These are phyloP conservation scores for Ziziphus jujuba DNA, from an alignment of 306 rosid species.

Conservation along the genomic window DNA sequence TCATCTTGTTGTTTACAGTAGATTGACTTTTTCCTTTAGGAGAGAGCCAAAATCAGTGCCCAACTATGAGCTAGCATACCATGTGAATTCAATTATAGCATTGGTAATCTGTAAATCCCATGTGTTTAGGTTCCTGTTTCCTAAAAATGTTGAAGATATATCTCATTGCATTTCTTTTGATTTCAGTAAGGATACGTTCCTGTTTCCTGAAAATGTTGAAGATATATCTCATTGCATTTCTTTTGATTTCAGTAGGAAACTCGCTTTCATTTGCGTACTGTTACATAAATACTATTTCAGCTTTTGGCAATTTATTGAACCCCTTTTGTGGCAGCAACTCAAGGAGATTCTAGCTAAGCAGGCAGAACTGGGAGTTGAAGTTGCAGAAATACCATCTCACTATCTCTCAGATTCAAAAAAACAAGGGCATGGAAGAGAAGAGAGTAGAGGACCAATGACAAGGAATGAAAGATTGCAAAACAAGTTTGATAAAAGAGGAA, in stretches of 20 bases:
- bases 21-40: background rate
- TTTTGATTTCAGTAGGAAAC: background rate
- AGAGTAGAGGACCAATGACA: slow-evolving; percentile 21
- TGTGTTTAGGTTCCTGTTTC: background rate
- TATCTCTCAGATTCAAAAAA: slow-evolving; percentile 54
- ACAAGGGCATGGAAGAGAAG: slow-evolving; percentile 36
- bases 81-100: no score
- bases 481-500: slow-evolving; percentile 47
- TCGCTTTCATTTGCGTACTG: background rate
- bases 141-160: background rate
- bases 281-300: background rate
- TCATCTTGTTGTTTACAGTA: background rate
- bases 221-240: background rate
- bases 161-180: background rate
- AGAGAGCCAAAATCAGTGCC: background rate
- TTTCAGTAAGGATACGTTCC: background rate
- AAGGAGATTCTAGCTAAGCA: slow-evolving; percentile 84
- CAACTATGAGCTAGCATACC: background rate
- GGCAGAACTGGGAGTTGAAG: slow-evolving; percentile 92
- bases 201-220: slow-evolving; percentile 1
- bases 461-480: slow-evolving; percentile 45
- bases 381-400: slow-evolving; percentile 80
- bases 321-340: slow-evolving; percentile 57
- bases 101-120: background rate
- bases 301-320: background rate